A percentile compares a stretch with the other conserved stretches of the same genome.
These are phyloP conservation scores for Eucalyptus melliodora DNA, from an alignment of 345 rosid genomes.

Conservation along the genomic window DNA sequence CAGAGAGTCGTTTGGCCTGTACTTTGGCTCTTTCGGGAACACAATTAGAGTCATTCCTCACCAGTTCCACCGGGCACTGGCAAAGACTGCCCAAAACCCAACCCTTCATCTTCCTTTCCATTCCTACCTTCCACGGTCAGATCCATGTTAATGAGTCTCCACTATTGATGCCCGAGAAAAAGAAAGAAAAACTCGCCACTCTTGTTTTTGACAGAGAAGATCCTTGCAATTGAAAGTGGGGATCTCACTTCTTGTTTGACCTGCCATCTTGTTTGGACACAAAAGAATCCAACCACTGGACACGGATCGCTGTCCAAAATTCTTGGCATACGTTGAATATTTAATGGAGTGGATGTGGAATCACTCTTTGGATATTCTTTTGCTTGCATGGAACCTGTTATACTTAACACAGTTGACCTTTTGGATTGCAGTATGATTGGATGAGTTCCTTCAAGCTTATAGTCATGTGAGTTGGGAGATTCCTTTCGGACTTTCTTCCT, in stretches of 20 bases:
- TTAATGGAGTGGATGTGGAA: neutral
- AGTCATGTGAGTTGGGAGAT: neutral
- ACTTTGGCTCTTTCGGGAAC: neutral
- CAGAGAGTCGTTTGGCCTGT: neutral
- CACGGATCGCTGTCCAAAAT: neutral
- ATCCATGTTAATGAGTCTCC: neutral
- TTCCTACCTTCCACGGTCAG: neutral
- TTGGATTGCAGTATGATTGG: neutral
- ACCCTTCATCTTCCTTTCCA: neutral
- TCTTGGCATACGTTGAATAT: neutral
- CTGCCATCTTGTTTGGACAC: neutral
- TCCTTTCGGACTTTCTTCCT: neutral
- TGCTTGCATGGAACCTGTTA: neutral
- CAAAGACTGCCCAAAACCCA: conserved; percentile 3
- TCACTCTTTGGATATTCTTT: neutral
- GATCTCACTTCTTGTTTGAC: neutral
- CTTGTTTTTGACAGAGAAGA: neutral
- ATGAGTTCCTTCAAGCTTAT: neutral
- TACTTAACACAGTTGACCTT: neutral
- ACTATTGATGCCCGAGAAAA: neutral
- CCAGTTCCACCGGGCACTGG: conserved; percentile 1
- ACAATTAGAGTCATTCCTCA: neutral
- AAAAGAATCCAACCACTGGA: neutral
- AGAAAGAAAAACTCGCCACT: neutral
- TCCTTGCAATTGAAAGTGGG: neutral